Evolutionary conservation across 2,329 filamentous ascomycete species (phyloP).

Genomic region (Stemphylium vesicarium): DNA sequence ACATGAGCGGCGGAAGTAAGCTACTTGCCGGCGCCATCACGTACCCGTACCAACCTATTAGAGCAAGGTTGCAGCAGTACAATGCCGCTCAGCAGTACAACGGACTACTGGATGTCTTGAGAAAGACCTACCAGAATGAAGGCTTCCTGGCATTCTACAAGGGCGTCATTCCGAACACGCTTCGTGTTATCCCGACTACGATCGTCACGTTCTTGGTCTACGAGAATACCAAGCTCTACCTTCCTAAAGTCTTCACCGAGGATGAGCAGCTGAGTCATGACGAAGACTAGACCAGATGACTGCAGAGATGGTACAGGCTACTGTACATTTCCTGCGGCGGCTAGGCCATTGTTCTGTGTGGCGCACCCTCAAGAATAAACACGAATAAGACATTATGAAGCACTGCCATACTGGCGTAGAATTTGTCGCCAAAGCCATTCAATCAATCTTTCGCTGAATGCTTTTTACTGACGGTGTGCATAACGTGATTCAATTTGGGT

Average conservation of each 20-base stretch:
- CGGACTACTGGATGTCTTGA: constrained; percentile 72
- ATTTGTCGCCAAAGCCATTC: no score
- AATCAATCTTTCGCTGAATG: no score
- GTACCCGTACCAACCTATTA: constrained; percentile 93
- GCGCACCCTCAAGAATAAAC: no score
- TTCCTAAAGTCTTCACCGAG: constrained; percentile 55
- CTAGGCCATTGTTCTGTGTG: no score
- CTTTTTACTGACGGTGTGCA: no score
- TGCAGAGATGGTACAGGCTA: no score
- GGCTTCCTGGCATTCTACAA: constrained; percentile 88
- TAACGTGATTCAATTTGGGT: no score
- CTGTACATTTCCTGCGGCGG: no score
- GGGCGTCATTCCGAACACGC: constrained; percentile 86
- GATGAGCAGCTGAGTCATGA: constrained; percentile 41
- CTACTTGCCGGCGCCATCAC: constrained; percentile 87
- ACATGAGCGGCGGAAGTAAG: constrained; percentile 81
- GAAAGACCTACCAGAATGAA: constrained; percentile 78
- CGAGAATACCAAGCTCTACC: constrained; percentile 83
- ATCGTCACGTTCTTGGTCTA: constrained; percentile 98
- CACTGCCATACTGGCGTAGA: no score
- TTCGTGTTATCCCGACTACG: constrained; percentile 90
- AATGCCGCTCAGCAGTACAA: constrained; percentile 77
- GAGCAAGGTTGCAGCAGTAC: constrained; percentile 88
- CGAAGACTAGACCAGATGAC: constrained; percentile 29
- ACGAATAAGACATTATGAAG: no score